Evolutionary conservation across 768 basidiomycete species (phyloP), one percentile per base, ranked within the genome.

Genomic region (Ramaria rubella): DNA sequence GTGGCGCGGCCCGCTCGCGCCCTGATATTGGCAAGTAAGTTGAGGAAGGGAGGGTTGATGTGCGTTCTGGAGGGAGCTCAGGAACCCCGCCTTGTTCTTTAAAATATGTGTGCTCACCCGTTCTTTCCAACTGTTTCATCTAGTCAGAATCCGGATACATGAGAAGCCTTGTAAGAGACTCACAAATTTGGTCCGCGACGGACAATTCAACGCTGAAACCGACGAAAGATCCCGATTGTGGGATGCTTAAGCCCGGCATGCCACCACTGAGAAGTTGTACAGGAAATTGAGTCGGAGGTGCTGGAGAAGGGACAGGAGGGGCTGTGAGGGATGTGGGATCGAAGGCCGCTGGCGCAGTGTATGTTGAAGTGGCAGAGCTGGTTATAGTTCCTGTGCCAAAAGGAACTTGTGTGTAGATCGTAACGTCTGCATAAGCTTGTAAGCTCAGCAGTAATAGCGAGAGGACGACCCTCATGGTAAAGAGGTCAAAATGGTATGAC

Each of bases 121-220:
- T 77, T 73, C 61, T 79, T 77, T 43, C 81, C 81, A 58, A 82
- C 79, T 80, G 59, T 33, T 17, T 31, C 60, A n/a, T 29, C 14
- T 12, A n/a, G 17, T 42, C 7, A 42, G 2, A 42, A 2, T 5
- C n/a, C n/a, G 9, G 8, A 7, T 17, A 30, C 17, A 15, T 27
- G 24, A 48, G 24, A 48, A 46, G 24, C 42, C 31, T 9, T 12
- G 27, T 49, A 2, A 38, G 43, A 34, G 5, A 80, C 81, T 68
- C 66, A 86, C 85, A 67, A 60, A 86, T 74, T 71, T 81, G 80
- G 55, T 78, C 80, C 6, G 82, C 76, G 7, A 89, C 81, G 38
- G 86, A 87, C 74, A 87, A 77, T 68, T 90, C 87, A 36, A 90
- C 77, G 3, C 83, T 86, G 65, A 90, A 88, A 3, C 86, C 87